Evolutionary conservation across 495 filamentous ascomycete genomes (phyloP).

Genomic region (Apiosordaria backusii): DNA sequence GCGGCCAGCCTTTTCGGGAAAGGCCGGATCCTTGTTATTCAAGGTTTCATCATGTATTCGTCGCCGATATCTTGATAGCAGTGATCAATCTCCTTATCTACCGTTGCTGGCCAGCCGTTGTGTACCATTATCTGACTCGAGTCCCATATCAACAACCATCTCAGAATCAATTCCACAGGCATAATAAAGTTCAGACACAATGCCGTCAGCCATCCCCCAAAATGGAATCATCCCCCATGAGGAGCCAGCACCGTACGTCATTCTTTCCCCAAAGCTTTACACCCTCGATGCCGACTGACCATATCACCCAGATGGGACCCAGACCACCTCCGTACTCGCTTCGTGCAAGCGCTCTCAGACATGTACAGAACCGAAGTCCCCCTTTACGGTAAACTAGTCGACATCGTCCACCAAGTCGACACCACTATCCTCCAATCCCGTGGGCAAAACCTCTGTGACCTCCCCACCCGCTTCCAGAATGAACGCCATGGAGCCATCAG

Average conservation of each 20-base stretch:
- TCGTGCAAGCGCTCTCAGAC: constrained; percentile 38
- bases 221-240: background rate
- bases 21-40: background rate
- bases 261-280: background rate
- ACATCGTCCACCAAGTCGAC: constrained; percentile 37
- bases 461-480: constrained; percentile 33
- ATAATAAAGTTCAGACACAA: background rate
- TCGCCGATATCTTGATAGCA: background rate
- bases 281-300: background rate
- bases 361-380: constrained; percentile 45
- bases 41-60: background rate
- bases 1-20: background rate
- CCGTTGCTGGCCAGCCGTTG: background rate
- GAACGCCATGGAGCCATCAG: constrained; percentile 47
- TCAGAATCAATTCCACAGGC: background rate
- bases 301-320: constrained; percentile 12
- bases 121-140: background rate
- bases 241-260: background rate
- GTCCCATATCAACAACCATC: background rate
- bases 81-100: background rate
- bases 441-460: constrained; percentile 7
- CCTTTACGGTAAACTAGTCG: constrained; percentile 38
- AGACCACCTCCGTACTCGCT: constrained; percentile 31
- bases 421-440: constrained; percentile 20
- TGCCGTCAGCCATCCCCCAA: background rate